Evolutionary conservation across 2,329 filamentous ascomycete genomes (phyloP).

Genomic region (Coniella vitis): DNA sequence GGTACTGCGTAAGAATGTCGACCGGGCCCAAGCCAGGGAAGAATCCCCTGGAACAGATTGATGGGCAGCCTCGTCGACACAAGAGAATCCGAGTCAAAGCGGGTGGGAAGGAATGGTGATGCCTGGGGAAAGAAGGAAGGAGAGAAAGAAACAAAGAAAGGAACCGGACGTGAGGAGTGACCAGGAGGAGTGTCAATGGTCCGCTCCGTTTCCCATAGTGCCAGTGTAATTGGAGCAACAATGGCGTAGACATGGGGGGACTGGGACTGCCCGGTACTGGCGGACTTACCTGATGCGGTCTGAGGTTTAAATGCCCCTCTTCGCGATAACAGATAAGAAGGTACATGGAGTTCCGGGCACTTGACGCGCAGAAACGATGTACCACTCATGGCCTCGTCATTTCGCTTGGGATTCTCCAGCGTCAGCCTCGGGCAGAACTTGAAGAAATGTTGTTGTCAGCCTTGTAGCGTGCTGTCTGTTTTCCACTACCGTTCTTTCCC

Average conservation of each 20-base stretch:
- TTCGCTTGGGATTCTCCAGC: neutral
- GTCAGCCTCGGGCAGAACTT: too few relatives aligned
- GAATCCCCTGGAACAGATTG: neutral
- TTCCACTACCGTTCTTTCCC: too few relatives aligned
- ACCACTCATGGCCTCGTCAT: neutral
- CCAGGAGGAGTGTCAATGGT: too few relatives aligned
- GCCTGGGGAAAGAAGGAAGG: too few relatives aligned
- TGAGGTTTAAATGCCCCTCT: neutral
- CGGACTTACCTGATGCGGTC: neutral
- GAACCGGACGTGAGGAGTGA: too few relatives aligned
- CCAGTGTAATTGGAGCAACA: too few relatives aligned
- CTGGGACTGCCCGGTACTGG: neutral
- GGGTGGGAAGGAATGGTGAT: too few relatives aligned
- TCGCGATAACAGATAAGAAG: conserved; percentile 3
- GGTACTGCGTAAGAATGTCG: neutral
- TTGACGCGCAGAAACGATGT: neutral
- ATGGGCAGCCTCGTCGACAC: neutral
- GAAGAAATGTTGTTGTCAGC: neutral
- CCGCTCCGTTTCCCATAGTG: too few relatives aligned
- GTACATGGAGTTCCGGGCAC: neutral
- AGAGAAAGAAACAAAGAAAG: too few relatives aligned
- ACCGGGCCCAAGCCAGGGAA: neutral
- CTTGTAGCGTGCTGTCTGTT: neutral
- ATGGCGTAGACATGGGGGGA: too few relatives aligned
- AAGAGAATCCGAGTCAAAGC: too few relatives aligned